Evolutionary conservation across 2,329 filamentous ascomycete species (phyloP).

Genomic region (Drechslerella dactyloides): DNA sequence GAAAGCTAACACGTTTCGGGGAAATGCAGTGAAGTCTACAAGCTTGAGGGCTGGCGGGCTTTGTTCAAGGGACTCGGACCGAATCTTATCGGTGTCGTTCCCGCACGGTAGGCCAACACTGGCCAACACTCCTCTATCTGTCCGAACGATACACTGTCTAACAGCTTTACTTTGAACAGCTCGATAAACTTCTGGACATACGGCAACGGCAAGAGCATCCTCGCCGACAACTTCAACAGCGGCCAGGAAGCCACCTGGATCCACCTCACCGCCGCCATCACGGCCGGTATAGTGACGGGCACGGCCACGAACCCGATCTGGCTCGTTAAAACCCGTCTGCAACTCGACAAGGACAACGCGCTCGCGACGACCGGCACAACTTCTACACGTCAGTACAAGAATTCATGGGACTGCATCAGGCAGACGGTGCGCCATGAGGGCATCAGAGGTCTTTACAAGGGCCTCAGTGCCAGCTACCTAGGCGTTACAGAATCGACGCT

Average conservation of each 20-base stretch:
- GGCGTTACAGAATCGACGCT: conserved; percentile 88
- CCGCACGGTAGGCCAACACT: conserved; percentile 66
- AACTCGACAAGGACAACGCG: conserved; percentile 85
- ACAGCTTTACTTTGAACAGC: conserved; percentile 27
- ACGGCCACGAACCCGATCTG: conserved; percentile 96
- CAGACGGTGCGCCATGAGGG: conserved; percentile 84
- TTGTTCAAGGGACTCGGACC: conserved; percentile 93
- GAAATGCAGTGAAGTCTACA: conserved; percentile 64
- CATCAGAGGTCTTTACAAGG: conserved; percentile 81
- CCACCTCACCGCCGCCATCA: conserved; percentile 76
- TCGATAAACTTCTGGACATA: conserved; percentile 95
- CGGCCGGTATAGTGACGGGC: conserved; percentile 81
- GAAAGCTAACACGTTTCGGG: conserved; percentile 14
- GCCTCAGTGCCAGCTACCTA: conserved; percentile 87
- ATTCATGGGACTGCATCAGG: conserved; percentile 83
- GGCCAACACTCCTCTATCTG: background rate
- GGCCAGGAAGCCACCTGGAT: conserved; percentile 75
- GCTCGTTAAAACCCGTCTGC: conserved; percentile 90
- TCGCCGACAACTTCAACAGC: conserved; percentile 75
- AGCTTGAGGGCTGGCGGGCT: conserved; percentile 80
- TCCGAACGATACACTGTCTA: background rate
- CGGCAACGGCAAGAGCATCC: conserved; percentile 84
- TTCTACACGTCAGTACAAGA: conserved; percentile 74
- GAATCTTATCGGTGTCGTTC: conserved; percentile 86
- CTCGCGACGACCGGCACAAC: conserved; percentile 63